A percentile compares a stretch with the other conserved stretches of the same genome.
Conservation (phyloP, 176 grass and related monocot genomes). For the Aegilops bicornis region DNA sequence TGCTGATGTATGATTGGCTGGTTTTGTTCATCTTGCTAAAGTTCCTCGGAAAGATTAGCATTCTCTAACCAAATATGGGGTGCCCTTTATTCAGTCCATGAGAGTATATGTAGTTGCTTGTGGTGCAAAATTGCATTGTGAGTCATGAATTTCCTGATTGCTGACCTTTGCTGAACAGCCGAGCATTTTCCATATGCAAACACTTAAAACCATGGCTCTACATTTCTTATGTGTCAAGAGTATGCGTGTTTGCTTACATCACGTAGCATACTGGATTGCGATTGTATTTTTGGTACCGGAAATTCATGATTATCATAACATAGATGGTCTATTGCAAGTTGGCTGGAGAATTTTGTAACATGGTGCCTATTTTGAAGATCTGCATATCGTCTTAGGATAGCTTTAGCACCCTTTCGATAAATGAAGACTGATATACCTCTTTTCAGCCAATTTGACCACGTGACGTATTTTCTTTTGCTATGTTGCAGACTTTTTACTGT, state of each 20-base stretch:
- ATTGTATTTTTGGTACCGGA: neutral
- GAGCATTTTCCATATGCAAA: neutral
- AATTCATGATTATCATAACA: neutral
- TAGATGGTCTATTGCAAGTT: neutral
- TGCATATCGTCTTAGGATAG: neutral
- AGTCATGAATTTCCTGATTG: neutral
- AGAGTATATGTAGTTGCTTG: neutral
- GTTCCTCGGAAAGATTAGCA: neutral
- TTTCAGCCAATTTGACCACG: neutral
- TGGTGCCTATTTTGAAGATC: neutral
- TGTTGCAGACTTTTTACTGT: slow-evolving; percentile 56
- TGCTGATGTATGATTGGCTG: neutral
- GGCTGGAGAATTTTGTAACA: neutral
- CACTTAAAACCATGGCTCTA: neutral
- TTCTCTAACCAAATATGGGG: neutral
- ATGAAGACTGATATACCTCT: neutral
- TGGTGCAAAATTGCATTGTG: neutral
- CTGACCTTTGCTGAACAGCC: neutral
- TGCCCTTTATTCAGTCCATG: neutral
- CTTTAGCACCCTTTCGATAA: neutral
- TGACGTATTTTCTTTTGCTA: neutral
- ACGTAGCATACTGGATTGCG: neutral
- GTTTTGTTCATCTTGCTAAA: neutral
- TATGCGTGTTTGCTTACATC: neutral
- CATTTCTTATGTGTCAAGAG: neutral